Percentiles rank a stretch among this genome's conserved stretches.
Evolutionary conservation across 2,329 filamentous ascomycete species (phyloP).

Genomic region (Fusarium agapanthi): DNA sequence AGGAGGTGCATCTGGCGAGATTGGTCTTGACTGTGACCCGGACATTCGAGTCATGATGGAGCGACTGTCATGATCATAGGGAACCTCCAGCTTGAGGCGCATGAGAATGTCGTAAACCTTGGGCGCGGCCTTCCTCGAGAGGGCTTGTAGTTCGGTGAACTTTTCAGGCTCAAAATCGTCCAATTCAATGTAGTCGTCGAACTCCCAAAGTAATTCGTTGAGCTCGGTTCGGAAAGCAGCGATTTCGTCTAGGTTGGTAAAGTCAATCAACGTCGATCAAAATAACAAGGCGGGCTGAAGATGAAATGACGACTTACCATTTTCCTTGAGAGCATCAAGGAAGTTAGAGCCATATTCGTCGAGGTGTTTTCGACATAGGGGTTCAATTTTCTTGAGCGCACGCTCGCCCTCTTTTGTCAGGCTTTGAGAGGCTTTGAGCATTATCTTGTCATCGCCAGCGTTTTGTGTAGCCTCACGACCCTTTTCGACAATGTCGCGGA

Average conservation of each 20-base stretch:
- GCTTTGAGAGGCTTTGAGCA: constrained; percentile 60
- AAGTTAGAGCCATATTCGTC: constrained; percentile 61
- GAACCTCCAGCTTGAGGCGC: constrained; percentile 61
- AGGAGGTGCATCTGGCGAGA: constrained; percentile 37
- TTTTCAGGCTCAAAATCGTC: constrained; percentile 61
- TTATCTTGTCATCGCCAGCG: constrained; percentile 54
- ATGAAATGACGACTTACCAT: constrained; percentile 52
- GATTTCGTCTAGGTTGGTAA: constrained; percentile 53
- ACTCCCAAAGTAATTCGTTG: constrained; percentile 63
- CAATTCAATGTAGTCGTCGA: constrained; percentile 62
- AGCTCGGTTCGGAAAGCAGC: constrained; percentile 57
- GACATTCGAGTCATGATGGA: constrained; percentile 43
- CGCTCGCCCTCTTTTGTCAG: constrained; percentile 60
- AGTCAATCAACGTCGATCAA: constrained; percentile 26
- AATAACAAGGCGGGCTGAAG: neutral
- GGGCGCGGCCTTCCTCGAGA: constrained; percentile 59
- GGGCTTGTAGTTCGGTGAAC: constrained; percentile 58
- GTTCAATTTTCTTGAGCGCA: constrained; percentile 60
- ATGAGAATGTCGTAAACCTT: constrained; percentile 60
- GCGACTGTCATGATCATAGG: constrained; percentile 38
- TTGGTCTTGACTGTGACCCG: constrained; percentile 42
- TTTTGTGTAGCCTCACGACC: constrained; percentile 57
- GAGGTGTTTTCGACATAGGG: constrained; percentile 58
- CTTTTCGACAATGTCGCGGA: constrained; percentile 63
- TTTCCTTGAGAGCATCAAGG: constrained; percentile 61